These are phyloP conservation scores for Russula earlei DNA, from an alignment of 768 basidiomycete genomes.

Conservation along the genomic window DNA sequence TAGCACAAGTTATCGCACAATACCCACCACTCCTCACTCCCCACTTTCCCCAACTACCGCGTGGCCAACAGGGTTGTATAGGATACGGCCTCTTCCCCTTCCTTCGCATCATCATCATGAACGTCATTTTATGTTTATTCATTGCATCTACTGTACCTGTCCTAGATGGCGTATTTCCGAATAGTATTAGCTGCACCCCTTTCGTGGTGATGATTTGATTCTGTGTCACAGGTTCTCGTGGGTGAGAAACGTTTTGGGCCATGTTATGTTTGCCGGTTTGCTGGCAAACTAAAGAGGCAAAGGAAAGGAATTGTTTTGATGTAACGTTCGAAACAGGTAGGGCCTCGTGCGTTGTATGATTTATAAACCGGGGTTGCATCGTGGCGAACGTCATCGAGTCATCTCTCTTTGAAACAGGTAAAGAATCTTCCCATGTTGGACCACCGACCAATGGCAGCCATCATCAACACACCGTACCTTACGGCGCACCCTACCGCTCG, in stretches of 20 bases:
- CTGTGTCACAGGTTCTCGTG: no score
- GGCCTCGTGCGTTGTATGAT: background rate
- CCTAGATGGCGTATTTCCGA: constrained; percentile 15
- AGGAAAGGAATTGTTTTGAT: background rate
- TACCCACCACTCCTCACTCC: background rate
- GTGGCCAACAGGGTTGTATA: background rate
- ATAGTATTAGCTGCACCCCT: constrained; percentile 7
- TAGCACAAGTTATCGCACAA: constrained; percentile 3
- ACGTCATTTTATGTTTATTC: constrained; percentile 18
- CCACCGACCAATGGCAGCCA: background rate
- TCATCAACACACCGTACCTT: background rate
- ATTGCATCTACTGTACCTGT: constrained; percentile 9
- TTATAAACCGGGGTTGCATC: constrained; percentile 10
- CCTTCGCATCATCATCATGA: background rate
- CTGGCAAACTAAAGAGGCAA: background rate
- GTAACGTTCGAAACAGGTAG: background rate
- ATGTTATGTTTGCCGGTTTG: background rate
- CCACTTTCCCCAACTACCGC: background rate
- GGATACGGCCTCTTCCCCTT: background rate
- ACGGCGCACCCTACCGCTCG: background rate
- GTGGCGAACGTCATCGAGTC: constrained; percentile 11
- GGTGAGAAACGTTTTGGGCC: background rate
- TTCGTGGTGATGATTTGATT: background rate
- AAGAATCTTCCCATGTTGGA: background rate
- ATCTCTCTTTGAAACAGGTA: background rate